Evolutionary conservation across 345 rosid genomes (phyloP).

Genomic region (Salix brachista): DNA sequence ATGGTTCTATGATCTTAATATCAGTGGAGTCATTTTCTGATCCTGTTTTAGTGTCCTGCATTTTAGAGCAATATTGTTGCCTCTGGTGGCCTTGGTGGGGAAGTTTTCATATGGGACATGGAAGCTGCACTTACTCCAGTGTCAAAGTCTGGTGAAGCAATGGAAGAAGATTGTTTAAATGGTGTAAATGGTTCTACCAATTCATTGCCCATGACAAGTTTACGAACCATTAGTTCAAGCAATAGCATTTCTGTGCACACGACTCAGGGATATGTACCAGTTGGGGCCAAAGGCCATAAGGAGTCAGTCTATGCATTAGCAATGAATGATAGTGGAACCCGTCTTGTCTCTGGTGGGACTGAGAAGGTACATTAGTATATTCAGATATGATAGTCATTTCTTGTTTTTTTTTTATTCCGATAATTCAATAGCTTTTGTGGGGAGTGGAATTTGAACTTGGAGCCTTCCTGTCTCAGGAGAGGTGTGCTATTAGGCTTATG

Average conservation of each 20-base stretch:
- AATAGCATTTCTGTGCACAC: constrained; percentile 67
- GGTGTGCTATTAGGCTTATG: not conserved
- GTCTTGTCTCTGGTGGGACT: constrained; percentile 99
- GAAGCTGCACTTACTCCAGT: constrained; percentile 82
- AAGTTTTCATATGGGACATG: constrained; percentile 98
- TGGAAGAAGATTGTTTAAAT: constrained; percentile 74
- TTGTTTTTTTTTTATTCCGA: not conserved
- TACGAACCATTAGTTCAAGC: constrained; percentile 78
- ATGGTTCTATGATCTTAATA: not conserved
- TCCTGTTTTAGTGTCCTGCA: constrained; percentile 56
- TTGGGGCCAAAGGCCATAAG: constrained; percentile 94
- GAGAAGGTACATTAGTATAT: constrained; percentile 63
- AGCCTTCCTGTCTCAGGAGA: not conserved
- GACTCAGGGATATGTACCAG: constrained; percentile 70
- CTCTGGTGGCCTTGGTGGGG: constrained; percentile 99
- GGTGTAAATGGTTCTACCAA: constrained; percentile 58
- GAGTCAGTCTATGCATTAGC: constrained; percentile 99
- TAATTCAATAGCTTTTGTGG: not conserved
- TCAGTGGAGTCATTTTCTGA: constrained; percentile 48
- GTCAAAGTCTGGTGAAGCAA: constrained; percentile 62
- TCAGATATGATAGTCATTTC: constrained; percentile 1
- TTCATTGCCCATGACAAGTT: constrained; percentile 60
- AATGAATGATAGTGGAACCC: constrained; percentile 81
- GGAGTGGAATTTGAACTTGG: not conserved
- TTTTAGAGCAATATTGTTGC: constrained; percentile 94